Conservation (phyloP, 768 basidiomycete species). For the Mycena maculata region DNA sequence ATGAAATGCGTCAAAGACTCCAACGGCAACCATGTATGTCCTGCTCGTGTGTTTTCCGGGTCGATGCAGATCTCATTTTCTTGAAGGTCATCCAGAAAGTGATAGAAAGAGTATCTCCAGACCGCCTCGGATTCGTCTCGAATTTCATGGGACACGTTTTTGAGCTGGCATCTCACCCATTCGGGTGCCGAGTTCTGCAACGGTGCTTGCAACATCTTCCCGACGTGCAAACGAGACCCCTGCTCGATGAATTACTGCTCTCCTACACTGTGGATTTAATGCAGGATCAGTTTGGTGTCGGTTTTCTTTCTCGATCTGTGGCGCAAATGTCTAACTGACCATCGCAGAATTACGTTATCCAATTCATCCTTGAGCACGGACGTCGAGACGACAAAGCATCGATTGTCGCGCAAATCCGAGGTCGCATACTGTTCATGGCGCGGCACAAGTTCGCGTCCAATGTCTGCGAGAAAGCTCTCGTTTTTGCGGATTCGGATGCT, state of each 20-base stretch:
- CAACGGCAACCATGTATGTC: constrained; percentile 92
- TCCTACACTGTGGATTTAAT: constrained; percentile 77
- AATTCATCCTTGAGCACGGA: constrained; percentile 91
- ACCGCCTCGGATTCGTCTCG: constrained; percentile 80
- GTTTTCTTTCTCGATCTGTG: constrained; percentile 37
- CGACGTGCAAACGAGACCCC: constrained; percentile 68
- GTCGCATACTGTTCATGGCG: constrained; percentile 83
- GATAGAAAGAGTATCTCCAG: constrained; percentile 81
- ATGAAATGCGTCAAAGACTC: constrained; percentile 89
- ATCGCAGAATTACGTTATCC: constrained; percentile 90
- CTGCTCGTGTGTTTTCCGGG: not conserved
- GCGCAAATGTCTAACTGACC: constrained; percentile 29
- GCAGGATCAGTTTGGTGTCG: constrained; percentile 91
- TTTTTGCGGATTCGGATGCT: constrained; percentile 70
- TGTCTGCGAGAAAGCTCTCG: constrained; percentile 91
- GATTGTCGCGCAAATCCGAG: constrained; percentile 76
- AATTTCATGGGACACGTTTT: constrained; percentile 83
- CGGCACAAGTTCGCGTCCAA: constrained; percentile 96
- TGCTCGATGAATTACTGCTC: constrained; percentile 85
- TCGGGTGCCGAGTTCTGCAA: constrained; percentile 95
- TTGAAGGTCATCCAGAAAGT: constrained; percentile 87
- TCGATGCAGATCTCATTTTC: constrained; percentile 15
- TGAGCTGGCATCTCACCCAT: constrained; percentile 87
- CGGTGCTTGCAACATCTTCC: constrained; percentile 90
- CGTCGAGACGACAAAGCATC: constrained; percentile 71